A percentile compares a stretch with the other conserved stretches of the same genome.
phyloP scores from a whole-genome alignment of 176 grass and related monocot species.

The Aegilops sharonensis region DNA sequence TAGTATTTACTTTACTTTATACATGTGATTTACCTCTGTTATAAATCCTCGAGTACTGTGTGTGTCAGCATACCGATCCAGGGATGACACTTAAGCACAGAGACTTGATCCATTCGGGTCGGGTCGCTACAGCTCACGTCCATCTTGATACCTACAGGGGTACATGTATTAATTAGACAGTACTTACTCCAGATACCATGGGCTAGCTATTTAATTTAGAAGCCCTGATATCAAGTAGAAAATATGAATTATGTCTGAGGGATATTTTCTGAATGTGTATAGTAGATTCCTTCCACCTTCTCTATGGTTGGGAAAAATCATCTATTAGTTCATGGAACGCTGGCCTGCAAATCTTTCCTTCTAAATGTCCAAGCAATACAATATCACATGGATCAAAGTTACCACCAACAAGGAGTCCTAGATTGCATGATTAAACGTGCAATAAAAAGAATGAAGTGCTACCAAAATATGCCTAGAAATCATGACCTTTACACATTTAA shows the following conservation, averaged over 20 bases:
- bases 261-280: conserved; percentile 64
- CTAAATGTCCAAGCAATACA: conserved; percentile 72
- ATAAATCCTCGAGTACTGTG: too few species aligned
- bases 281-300: too few species aligned
- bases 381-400: conserved; percentile 84
- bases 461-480: too few species aligned
- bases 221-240: background rate
- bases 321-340: conserved; percentile 66
- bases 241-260: conserved; percentile 33
- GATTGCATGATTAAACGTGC: conserved; percentile 61
- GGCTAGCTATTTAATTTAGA: background rate
- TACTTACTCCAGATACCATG: background rate
- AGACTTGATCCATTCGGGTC: too few species aligned
- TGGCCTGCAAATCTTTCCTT: conserved; percentile 49
- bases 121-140: conserved; percentile 16
- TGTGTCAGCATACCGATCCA: too few species aligned
- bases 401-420: conserved; percentile 66
- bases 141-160: conserved; percentile 50
- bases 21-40: too few species aligned
- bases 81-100: too few species aligned
- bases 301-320: conserved; percentile 31
- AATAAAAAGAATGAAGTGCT: conserved; percentile 9
- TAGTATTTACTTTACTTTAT: too few species aligned
- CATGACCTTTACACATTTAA: background rate
- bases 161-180: conserved; percentile 6